Base-by-base conservation (phyloP, 768 basidiomycete species). In the Lactarius tabidus region DNA sequence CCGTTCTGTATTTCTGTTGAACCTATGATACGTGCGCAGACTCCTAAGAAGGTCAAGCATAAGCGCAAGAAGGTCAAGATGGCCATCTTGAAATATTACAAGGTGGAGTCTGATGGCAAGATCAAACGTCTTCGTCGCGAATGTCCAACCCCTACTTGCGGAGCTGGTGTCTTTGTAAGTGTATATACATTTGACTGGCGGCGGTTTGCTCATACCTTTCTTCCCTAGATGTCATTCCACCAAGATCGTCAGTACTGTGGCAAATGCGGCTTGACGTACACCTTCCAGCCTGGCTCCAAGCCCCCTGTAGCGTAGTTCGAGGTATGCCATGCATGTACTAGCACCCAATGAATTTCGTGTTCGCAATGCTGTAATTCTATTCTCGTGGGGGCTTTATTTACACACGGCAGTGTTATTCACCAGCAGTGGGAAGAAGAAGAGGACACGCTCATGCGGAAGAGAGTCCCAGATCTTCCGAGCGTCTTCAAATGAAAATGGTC, bases 71-170 rank as follows among this genome's bases (percentile, higher is more conserved):
- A 99, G 82, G 98, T 98, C 78, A 99, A 84, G 81, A 98, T 97
- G 74, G 95, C 82, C 94, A 99, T 98, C 90, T 98, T 98, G 84
- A 96, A 93, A 85, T 98, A 97, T 86, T 98, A 98, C 57, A 64
- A 67, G 55, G 67, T 99, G 72, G 96, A 98, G 81, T 95, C 95
- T 54, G 96, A 98, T 72, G 97, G 96, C 77, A 98, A 97, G 82
- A 95, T 98, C 85, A 97, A 97, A 85, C 94, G 97, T 76, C 88
- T 99, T 67, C 88, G 96, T 75, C 93, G 97, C 71, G 96, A 98
- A 78, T 99, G 97, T 82, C 81, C 86, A 64, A 83, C 82, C 63
- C 86, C 88, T 70, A 88, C 89, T 77, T 91, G 89, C 68, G 90
- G 90, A 78, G 90, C 90, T 69, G 90, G 89, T 77, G 84, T 91